Percentiles rank a stretch among this genome's conserved stretches.
These are phyloP conservation scores for Lasiosphaeria hispida DNA, from an alignment of 495 filamentous ascomycete genomes.

Conservation along the genomic window DNA sequence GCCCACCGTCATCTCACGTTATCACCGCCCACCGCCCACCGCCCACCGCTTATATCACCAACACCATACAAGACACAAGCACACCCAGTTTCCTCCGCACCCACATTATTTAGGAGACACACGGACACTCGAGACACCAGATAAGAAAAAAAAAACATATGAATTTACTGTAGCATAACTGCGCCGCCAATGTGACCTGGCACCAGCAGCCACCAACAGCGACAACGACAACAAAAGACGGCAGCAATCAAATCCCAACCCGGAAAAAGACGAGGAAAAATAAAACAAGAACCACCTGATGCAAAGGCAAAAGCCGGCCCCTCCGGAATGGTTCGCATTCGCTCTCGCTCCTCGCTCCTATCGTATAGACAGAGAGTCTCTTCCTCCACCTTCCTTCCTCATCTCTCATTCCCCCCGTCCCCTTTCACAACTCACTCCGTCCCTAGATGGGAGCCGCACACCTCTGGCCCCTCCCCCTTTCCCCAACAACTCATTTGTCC, in stretches of 20 bases:
- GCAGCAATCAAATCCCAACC: slow-evolving; percentile 16
- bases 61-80: no score
- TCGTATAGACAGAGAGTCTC: slow-evolving; percentile 13
- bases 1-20: no score
- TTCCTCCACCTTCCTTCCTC: slow-evolving; percentile 18
- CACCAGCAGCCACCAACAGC: slow-evolving; percentile 12
- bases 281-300: slow-evolving; percentile 25
- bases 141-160: slow-evolving; percentile 5
- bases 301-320: slow-evolving; percentile 22
- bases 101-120: no score
- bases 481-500: not conserved
- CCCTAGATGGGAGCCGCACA: no score
- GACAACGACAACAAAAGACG: slow-evolving; percentile 14
- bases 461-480: not conserved
- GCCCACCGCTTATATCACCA: no score
- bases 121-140: not conserved
- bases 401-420: slow-evolving; percentile 23
- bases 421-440: not conserved
- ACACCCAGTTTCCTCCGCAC: no score
- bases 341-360: slow-evolving; percentile 4
- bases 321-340: slow-evolving; percentile 12
- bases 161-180: slow-evolving; percentile 19
- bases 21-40: no score
- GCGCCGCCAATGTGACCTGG: slow-evolving; percentile 5
- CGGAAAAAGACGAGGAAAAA: slow-evolving; percentile 4